These are phyloP conservation scores for Poronia punctata DNA, from an alignment of 495 filamentous ascomycete species.

Conservation along the genomic window DNA sequence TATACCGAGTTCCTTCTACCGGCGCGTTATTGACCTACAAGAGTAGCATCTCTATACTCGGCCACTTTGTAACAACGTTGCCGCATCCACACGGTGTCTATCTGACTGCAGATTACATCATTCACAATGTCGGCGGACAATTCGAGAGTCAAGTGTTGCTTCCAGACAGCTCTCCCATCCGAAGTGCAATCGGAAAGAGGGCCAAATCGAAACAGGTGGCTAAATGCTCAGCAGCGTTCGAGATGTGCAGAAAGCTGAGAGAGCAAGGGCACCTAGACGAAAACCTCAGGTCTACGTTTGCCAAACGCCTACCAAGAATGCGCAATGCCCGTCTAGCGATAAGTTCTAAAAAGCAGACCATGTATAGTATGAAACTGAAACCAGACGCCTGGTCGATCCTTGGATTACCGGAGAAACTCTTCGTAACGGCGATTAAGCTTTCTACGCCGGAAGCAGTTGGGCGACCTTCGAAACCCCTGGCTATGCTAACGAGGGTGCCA, in stretches of 20 bases:
- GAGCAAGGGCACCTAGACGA: conserved; percentile 62
- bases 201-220: conserved; percentile 63
- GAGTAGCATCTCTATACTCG: conserved; percentile 59
- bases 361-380: conserved; percentile 74
- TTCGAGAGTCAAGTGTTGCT: conserved; percentile 79
- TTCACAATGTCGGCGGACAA: conserved; percentile 47
- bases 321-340: conserved; percentile 85
- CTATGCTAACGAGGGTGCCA: conserved; percentile 61
- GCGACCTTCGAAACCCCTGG: conserved; percentile 54
- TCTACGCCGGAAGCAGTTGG: conserved; percentile 50
- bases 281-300: conserved; percentile 64
- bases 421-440: conserved; percentile 58
- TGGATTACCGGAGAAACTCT: conserved; percentile 52
- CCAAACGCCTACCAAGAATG: conserved; percentile 72
- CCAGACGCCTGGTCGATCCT: conserved; percentile 62
- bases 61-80: conserved; percentile 45
- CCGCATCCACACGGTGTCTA: conserved; percentile 52
- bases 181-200: conserved; percentile 52
- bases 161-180: conserved; percentile 68
- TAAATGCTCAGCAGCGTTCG: conserved; percentile 88
- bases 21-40: conserved; percentile 77
- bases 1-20: conserved; percentile 58
- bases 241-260: conserved; percentile 67
- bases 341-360: conserved; percentile 61
- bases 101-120: conserved; percentile 55